Evolutionary conservation across 148 eudicot genomes (phyloP).

Genomic region (Talinum fruticosum): DNA sequence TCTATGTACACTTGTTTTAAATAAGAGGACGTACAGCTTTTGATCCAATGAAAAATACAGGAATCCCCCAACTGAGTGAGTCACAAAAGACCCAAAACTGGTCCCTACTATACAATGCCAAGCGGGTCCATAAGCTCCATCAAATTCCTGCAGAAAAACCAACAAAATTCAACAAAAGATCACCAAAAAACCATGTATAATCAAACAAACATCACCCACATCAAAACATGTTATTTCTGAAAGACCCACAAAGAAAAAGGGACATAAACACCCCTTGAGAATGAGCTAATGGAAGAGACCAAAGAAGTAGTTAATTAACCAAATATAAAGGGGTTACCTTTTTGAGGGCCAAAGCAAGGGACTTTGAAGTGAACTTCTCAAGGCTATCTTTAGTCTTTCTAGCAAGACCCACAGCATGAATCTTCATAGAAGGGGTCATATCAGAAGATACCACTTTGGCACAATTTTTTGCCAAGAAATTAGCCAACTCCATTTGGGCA

Average conservation of each 20-base stretch:
- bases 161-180: neutral
- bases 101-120: constrained; percentile 98
- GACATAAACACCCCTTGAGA: neutral
- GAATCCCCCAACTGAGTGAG: constrained; percentile 93
- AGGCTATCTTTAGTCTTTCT: constrained; percentile 85
- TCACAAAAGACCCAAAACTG: constrained; percentile 96
- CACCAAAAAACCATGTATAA: neutral
- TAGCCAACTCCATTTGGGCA: constrained; percentile 54
- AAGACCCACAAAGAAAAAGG: neutral
- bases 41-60: constrained; percentile 92
- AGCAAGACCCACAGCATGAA: constrained; percentile 87
- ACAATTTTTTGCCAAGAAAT: constrained; percentile 62
- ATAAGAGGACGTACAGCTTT: constrained; percentile 72
- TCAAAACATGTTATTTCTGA: neutral
- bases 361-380: constrained; percentile 82
- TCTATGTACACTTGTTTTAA: constrained; percentile 84
- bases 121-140: constrained; percentile 95
- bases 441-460: constrained; percentile 83
- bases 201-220: neutral
- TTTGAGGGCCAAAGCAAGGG: constrained; percentile 84
- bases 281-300: neutral
- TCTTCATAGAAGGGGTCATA: constrained; percentile 92
- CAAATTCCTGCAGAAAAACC: constrained; percentile 71
- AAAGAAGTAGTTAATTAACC: neutral
- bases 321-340: constrained; percentile 46